phyloP scores from a whole-genome alignment of 139 green algal genomes.

The Chlorella sp. region DNA sequence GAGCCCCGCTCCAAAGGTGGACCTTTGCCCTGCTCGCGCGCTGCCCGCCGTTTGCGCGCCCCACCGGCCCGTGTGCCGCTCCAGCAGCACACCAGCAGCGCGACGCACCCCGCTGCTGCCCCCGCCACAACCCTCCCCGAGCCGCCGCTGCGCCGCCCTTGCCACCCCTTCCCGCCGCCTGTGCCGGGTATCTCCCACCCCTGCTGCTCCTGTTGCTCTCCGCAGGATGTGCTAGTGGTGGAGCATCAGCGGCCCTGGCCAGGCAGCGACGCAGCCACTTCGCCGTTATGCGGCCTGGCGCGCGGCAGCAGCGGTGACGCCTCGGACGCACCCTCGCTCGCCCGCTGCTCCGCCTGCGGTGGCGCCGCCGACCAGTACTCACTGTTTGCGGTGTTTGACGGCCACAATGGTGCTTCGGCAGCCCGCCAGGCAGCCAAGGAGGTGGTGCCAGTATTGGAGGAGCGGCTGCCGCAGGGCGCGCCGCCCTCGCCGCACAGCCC shows the following conservation, averaged over 20 bases:
- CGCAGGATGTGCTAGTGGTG: conserved; percentile 46
- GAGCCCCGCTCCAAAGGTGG: too few species aligned
- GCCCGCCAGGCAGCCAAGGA: conserved; percentile 39
- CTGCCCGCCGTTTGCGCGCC: too few species aligned
- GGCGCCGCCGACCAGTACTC: conserved; percentile 30
- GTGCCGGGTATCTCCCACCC: too few species aligned
- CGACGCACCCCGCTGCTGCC: too few species aligned
- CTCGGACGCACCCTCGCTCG: not conserved
- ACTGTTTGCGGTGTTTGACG: conserved; percentile 71
- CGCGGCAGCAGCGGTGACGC: conserved; percentile 5
- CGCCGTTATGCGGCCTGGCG: not conserved
- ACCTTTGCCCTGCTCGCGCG: too few species aligned
- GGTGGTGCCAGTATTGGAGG: conserved; percentile 29
- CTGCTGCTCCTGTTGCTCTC: not conserved
- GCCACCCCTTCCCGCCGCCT: not conserved
- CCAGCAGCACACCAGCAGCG: too few species aligned
- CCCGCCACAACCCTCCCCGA: not conserved
- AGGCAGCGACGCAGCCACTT: not conserved
- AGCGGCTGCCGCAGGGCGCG: conserved; percentile 33
- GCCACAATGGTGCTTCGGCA: conserved; percentile 65
- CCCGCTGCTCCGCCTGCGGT: conserved; percentile 21
- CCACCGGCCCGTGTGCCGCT: too few species aligned
- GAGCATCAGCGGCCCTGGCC: conserved; percentile 48
- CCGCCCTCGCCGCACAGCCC: not conserved
- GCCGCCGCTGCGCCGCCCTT: not conserved